phyloP scores from a whole-genome alignment of 1,284 basidiomycete genomes.

The Phylloboletellus chloephorus region DNA sequence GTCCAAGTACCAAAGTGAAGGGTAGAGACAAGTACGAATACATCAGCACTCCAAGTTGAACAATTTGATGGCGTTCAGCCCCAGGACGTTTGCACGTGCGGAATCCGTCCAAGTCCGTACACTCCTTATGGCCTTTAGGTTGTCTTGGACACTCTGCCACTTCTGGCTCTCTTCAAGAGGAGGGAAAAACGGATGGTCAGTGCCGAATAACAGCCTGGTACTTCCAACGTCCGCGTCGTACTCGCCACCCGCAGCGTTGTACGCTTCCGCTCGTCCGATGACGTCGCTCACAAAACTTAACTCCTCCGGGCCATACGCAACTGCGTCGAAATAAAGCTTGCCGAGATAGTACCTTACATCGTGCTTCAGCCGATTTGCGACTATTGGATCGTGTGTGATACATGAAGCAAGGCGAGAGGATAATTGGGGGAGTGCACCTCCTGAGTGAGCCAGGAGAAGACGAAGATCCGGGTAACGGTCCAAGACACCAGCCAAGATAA shows the following conservation, averaged over 20 bases:
- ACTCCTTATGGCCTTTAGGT: constrained; percentile 70
- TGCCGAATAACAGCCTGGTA: constrained; percentile 72
- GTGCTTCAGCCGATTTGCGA: constrained; percentile 66
- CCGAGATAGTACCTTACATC: constrained; percentile 83
- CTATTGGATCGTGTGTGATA: constrained; percentile 76
- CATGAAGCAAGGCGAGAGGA: constrained; percentile 80
- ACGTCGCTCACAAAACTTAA: constrained; percentile 69
- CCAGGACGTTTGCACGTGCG: constrained; percentile 56
- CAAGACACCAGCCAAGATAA: constrained; percentile 76
- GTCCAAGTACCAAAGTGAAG: constrained; percentile 60
- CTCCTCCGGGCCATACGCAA: constrained; percentile 80
- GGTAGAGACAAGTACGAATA: constrained; percentile 9
- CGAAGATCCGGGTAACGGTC: constrained; percentile 72
- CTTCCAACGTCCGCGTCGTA: constrained; percentile 39
- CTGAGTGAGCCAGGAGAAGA: constrained; percentile 79
- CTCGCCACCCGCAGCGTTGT: constrained; percentile 36
- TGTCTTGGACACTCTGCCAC: constrained; percentile 81
- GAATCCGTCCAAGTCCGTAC: constrained; percentile 47
- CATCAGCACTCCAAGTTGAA: constrained; percentile 43
- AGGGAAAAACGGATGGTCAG: constrained; percentile 88
- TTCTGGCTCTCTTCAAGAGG: constrained; percentile 63
- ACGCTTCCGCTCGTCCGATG: constrained; percentile 56
- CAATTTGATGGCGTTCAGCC: constrained; percentile 64
- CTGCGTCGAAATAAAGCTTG: constrained; percentile 75
- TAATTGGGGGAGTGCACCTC: constrained; percentile 74